Base-by-base conservation (phyloP, 768 basidiomycete species). In the Amanita muscaria region DNA sequence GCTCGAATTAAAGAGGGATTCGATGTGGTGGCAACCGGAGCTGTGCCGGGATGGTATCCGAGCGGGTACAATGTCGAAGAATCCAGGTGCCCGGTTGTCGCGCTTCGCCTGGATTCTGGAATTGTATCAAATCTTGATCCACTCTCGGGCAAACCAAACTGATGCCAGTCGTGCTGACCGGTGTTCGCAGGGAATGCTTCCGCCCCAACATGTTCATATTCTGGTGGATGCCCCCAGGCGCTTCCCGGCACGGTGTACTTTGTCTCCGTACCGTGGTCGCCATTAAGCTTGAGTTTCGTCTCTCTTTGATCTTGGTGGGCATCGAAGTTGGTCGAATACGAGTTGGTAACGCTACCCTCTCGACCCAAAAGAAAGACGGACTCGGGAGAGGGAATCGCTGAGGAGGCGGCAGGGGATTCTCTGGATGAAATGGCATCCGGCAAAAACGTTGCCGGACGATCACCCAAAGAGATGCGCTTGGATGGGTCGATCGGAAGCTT, bases 121-220 rank as follows among this genome's bases (percentile, higher is more conserved):
- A 88, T n/a, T n/a, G n/a, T 88, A 60, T 83, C 84, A 1, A 88
- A 88, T 61, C 91, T 91, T 48, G 91, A 72, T 5, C 80, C 77
- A 56, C 70, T 77, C 45, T 69, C 70, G 15, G 16, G 19, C 11
- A 34, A 29, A 19, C 33, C 43, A 15, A 34, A 44, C 11, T 16
- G 24, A 14, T 15, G 34, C 43, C 43, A 44, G 16, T 25, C 23
- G 7, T 35, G 63, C 51, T 37, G 67, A 68, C 56, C 72, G 72
- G 74, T 73, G 76, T 31, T 73, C 66, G 27, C 69, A 63, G 29
- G 67, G 62, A 38, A 66, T 59, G 51, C 5, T 1, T 21, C 33
- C 11, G 24, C 16, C 19, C 21, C 12, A 12, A 27, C 24, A n/a
- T 14, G 33, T 11, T 44, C 22, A 3, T 15, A 23, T 11, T 14